These are phyloP conservation scores for Kluyveromyces siamensis DNA, from an alignment of 805 yeast species.

Conservation along the genomic window DNA sequence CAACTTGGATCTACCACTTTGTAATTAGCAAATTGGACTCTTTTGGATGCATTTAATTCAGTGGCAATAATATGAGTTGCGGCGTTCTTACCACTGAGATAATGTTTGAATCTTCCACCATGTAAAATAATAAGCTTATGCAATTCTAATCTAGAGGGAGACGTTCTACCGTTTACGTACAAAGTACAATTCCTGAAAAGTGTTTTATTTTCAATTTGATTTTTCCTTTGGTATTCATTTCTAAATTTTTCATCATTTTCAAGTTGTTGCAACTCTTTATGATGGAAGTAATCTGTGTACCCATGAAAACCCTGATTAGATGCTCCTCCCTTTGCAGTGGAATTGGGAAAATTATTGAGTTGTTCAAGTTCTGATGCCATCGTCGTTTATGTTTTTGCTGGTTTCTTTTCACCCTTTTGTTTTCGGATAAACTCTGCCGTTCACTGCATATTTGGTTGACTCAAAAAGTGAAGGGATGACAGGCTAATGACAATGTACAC, in stretches of 20 bases:
- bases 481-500: too few relatives aligned
- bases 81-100: constrained; percentile 56
- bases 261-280: constrained; percentile 17
- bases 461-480: too few relatives aligned
- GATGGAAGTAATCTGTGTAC: constrained; percentile 16
- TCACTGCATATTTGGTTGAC: too few relatives aligned
- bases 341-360: background rate
- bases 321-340: background rate
- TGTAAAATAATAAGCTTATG: constrained; percentile 62
- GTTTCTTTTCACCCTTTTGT: background rate
- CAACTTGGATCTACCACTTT: constrained; percentile 78
- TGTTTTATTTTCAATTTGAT: constrained; percentile 18
- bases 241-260: constrained; percentile 17
- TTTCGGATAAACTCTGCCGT: too few relatives aligned
- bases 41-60: constrained; percentile 67
- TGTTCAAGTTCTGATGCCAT: background rate
- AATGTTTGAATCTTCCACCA: constrained; percentile 73
- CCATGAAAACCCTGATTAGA: constrained; percentile 2
- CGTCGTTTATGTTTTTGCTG: background rate
- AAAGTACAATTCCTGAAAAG: constrained; percentile 58
- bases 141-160: constrained; percentile 65
- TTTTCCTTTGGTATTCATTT: constrained; percentile 10
- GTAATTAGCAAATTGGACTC: constrained; percentile 51
- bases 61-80: constrained; percentile 85
- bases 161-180: constrained; percentile 84